Conservation (phyloP, 164 flowering plant species). For the Liquidambar formosana region DNA sequence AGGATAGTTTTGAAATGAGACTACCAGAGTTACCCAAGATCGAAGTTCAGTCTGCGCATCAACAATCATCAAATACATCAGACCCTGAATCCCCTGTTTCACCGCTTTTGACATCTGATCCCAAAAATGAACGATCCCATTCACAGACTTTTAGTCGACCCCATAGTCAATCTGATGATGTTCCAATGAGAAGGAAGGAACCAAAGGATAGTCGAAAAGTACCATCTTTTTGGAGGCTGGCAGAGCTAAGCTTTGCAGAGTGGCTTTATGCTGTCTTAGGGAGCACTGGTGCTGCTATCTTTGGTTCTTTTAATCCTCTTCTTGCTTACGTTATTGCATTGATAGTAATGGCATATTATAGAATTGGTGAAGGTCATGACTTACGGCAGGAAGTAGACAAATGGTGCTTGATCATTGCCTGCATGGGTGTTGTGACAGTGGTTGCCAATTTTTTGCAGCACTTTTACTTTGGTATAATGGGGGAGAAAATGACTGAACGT, state of each 20-base stretch:
- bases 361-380: slow-evolving; percentile 40
- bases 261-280: slow-evolving; percentile 98
- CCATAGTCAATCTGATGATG: slow-evolving; percentile 56
- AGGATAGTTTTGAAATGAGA: slow-evolving; percentile 95
- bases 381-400: slow-evolving; percentile 64
- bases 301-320: slow-evolving; percentile 97
- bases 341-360: slow-evolving; percentile 74
- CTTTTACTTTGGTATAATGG: slow-evolving; percentile 98
- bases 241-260: slow-evolving; percentile 90
- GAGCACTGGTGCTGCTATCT: slow-evolving; percentile 90
- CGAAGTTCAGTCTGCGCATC: slow-evolving; percentile 67
- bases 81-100: slow-evolving; percentile 98
- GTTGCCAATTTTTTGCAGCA: slow-evolving; percentile 95
- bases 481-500: slow-evolving; percentile 99
- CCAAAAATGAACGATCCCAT: slow-evolving; percentile 92
- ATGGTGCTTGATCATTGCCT: slow-evolving; percentile 89
- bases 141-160: slow-evolving; percentile 96
- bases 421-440: slow-evolving; percentile 96
- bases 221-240: slow-evolving; percentile 93
- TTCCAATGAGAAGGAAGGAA: slow-evolving; percentile 39
- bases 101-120: slow-evolving; percentile 93
- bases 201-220: slow-evolving; percentile 47
- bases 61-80: slow-evolving; percentile 63
- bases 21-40: slow-evolving; percentile 86
- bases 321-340: slow-evolving; percentile 86